phyloP scores from a whole-genome alignment of 2,329 filamentous ascomycete species.

The Calonectria pseudoreteaudii region DNA sequence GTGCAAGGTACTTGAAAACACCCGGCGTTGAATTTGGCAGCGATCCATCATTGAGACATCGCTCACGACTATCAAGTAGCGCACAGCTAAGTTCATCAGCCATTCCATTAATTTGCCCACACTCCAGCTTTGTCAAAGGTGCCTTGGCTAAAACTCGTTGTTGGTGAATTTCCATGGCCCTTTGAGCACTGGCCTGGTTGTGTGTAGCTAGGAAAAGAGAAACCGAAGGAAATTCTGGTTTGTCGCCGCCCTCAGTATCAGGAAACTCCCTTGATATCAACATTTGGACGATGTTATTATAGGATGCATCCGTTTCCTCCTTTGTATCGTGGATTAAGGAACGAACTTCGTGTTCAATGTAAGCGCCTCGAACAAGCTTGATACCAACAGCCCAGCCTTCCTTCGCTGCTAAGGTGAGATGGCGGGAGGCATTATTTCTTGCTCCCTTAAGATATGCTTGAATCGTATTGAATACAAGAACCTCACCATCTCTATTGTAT shows the following conservation, averaged over 20 bases:
- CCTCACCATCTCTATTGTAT: constrained; percentile 49
- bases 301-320: constrained; percentile 61
- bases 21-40: constrained; percentile 20
- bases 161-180: constrained; percentile 56
- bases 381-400: constrained; percentile 64
- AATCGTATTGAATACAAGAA: constrained; percentile 60
- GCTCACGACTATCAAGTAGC: constrained; percentile 51
- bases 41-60: background rate
- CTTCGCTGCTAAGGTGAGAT: constrained; percentile 56
- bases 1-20: constrained; percentile 50
- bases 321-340: constrained; percentile 62
- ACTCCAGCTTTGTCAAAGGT: constrained; percentile 50
- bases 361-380: constrained; percentile 67
- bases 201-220: constrained; percentile 64
- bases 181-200: constrained; percentile 54
- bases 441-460: constrained; percentile 65
- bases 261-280: constrained; percentile 51
- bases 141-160: constrained; percentile 47
- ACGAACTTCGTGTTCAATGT: constrained; percentile 60
- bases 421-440: constrained; percentile 52
- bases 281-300: constrained; percentile 59
- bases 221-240: constrained; percentile 52
- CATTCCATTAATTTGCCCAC: constrained; percentile 67
- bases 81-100: constrained; percentile 65
- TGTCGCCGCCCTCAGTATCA: constrained; percentile 7